A percentile compares a stretch with the other conserved stretches of the same genome.
Conservation (phyloP, 2,329 filamentous ascomycete genomes). For the Venturia nashicola region DNA sequence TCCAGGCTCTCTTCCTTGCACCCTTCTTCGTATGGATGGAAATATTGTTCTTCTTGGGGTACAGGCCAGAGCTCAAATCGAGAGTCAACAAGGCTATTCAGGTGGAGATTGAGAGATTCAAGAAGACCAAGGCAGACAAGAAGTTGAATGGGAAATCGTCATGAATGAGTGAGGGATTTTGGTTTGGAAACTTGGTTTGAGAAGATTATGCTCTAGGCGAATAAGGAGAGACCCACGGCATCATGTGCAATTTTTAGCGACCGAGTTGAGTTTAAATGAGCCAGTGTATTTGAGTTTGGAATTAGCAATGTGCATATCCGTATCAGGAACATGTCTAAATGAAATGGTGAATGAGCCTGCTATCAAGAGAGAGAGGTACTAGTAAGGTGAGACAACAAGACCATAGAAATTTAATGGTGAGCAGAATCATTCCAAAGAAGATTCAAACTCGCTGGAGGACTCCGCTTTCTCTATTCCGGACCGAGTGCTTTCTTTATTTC, state of each 20-base stretch:
- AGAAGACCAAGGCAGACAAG: slow-evolving; percentile 39
- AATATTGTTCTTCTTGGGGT: slow-evolving; percentile 79
- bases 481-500: background rate
- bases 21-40: slow-evolving; percentile 98
- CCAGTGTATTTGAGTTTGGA: background rate
- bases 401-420: background rate
- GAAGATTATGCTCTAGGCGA: background rate
- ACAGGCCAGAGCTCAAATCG: slow-evolving; percentile 73
- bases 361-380: background rate
- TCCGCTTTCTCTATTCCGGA: background rate
- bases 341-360: background rate
- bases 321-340: background rate
- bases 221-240: background rate
- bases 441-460: background rate
- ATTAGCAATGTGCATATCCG: background rate
- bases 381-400: background rate
- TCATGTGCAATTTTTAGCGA: background rate
- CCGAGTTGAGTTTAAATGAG: background rate
- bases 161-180: slow-evolving; percentile 1
- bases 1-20: slow-evolving; percentile 84
- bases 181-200: background rate
- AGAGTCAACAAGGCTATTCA: slow-evolving; percentile 67
- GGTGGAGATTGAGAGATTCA: slow-evolving; percentile 64
- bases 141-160: slow-evolving; percentile 17
- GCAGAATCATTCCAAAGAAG: background rate